A percentile compares a stretch with the other conserved stretches of the same genome.
Conservation (phyloP, 495 filamentous ascomycete genomes). For the Astrocystis sublimbata region DNA sequence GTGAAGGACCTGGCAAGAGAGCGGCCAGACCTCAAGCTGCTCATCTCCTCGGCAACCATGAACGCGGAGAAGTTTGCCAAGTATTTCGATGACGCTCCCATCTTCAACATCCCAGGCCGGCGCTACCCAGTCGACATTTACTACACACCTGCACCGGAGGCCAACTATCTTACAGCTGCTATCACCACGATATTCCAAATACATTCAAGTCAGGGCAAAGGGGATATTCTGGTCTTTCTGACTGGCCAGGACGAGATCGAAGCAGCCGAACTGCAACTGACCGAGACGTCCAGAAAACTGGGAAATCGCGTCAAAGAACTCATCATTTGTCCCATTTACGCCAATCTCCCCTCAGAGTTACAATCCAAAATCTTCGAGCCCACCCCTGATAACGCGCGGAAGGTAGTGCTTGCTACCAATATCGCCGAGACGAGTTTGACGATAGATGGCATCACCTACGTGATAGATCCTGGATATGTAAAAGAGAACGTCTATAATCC, state of each 20-base stretch:
- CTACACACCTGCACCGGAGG: slow-evolving; percentile 89
- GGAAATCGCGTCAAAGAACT: slow-evolving; percentile 83
- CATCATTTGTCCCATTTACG: slow-evolving; percentile 85
- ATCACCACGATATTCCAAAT: slow-evolving; percentile 97
- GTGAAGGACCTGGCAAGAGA: slow-evolving; percentile 89
- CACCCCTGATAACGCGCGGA: slow-evolving; percentile 74
- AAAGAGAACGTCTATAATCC: slow-evolving; percentile 97
- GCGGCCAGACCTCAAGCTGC: slow-evolving; percentile 82
- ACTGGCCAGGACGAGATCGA: slow-evolving; percentile 93
- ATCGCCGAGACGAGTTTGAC: slow-evolving; percentile 89
- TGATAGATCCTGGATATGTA: slow-evolving; percentile 89
- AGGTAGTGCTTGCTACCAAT: slow-evolving; percentile 87
- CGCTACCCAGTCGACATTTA: slow-evolving; percentile 90
- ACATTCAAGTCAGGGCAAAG: slow-evolving; percentile 80
- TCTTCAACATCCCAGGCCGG: slow-evolving; percentile 94
- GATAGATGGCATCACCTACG: slow-evolving; percentile 88
- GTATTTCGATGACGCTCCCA: slow-evolving; percentile 93
- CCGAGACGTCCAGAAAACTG: slow-evolving; percentile 77
- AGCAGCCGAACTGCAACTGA: slow-evolving; percentile 74
- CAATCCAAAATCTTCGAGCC: slow-evolving; percentile 90
- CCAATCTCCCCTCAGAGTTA: slow-evolving; percentile 81
- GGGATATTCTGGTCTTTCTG: slow-evolving; percentile 89
- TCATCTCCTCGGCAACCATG: slow-evolving; percentile 95
- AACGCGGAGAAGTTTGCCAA: slow-evolving; percentile 90
- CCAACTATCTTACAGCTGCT: slow-evolving; percentile 89